These are phyloP conservation scores for Silene vulgaris DNA, from an alignment of 179 eudicot genomes.

Conservation along the genomic window DNA sequence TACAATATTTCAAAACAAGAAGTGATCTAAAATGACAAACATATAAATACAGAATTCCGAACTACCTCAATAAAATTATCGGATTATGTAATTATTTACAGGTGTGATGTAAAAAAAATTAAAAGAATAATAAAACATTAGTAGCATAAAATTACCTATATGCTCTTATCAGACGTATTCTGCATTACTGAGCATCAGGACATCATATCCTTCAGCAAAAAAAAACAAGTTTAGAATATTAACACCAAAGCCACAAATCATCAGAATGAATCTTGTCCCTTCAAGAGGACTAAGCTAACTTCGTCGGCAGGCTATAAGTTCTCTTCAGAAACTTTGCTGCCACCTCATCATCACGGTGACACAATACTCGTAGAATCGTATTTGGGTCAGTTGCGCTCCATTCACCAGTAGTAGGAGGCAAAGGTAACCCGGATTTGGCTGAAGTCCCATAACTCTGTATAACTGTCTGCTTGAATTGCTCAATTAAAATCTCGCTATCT, in stretches of 20 bases:
- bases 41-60: background rate
- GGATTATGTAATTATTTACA: conserved; percentile 26
- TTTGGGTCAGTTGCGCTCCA: conserved; percentile 75
- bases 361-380: conserved; percentile 67
- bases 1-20: background rate
- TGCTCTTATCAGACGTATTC: background rate
- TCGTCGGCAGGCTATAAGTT: conserved; percentile 67
- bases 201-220: background rate
- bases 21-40: background rate
- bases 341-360: conserved; percentile 67
- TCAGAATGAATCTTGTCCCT: background rate
- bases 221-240: background rate
- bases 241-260: background rate
- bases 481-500: conserved; percentile 53
- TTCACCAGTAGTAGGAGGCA: conserved; percentile 76
- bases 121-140: conserved; percentile 17
- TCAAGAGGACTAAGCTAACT: conserved; percentile 26
- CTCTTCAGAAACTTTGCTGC: conserved; percentile 82
- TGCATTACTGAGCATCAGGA: background rate
- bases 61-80: conserved; percentile 5
- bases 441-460: conserved; percentile 36
- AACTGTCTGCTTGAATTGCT: conserved; percentile 40
- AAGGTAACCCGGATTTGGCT: conserved; percentile 54
- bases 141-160: conserved; percentile 14
- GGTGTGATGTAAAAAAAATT: conserved; percentile 15